Base-by-base conservation (phyloP, 805 yeast genomes). In the Komagataella phaffii region DNA sequence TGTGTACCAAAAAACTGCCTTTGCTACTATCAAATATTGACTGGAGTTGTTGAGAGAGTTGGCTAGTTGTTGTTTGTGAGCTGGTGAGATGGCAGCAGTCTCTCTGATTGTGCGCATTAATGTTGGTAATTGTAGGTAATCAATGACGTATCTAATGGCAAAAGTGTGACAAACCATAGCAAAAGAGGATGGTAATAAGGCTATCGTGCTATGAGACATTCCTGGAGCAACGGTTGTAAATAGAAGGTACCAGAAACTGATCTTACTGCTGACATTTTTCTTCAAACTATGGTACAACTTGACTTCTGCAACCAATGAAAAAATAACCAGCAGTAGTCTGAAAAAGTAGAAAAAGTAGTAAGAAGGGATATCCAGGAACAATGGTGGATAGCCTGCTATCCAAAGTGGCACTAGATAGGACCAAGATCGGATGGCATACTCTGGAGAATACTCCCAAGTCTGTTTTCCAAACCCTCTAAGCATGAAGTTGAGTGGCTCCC, bases 361-460 rank as follows among this genome's bases (percentile, higher is more conserved):
- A 7, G 62, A 51, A 17, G 58, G 56, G 24, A 47, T 24, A 10
- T n/a, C 24, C 24, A 24, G 10, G 17, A 19, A 24, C 24, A 14
- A 8, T 14, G 21, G 21, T 10, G 51, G 49, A 19, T 18, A 18
- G 36, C 21, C 12, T 17, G 48, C 14, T n/a, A 24, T 23, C 19
- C 44, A 24, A 57, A 73, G 75, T 1, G 79, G 86, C 6, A 80
- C 54, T 24, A 90, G 67, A 58, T 85, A 89, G 2, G 85, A 75
- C 81, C 93, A 91, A 2, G 96, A 87, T 56, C 98, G 69, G 51
- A 90, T 87, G 17, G 96, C 88, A 60, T 78, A 88, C 51, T 76
- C 85, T 0, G 97, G 96, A 0, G 96, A 87, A 64, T 90, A 91
- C 62, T 90, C 97, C 97, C 97, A 90, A 0, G 97, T 90, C 64